phyloP scores from a whole-genome alignment of 495 filamentous ascomycete species.

The Lindgomyces ingoldianus region DNA sequence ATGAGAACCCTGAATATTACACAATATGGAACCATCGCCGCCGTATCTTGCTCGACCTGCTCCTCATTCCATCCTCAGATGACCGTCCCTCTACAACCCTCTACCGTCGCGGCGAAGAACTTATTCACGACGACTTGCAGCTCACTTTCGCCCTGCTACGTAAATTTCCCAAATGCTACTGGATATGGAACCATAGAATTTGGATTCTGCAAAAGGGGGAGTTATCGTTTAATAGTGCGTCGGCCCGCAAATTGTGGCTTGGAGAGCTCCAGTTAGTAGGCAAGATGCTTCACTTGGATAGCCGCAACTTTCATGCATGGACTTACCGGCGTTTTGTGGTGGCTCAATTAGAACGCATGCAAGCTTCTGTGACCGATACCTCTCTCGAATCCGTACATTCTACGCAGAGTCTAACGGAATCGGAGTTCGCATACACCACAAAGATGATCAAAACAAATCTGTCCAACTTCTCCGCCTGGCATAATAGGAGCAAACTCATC shows the following conservation, averaged over 20 bases:
- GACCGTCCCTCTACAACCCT: not conserved
- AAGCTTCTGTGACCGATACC: conserved; percentile 27
- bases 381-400: conserved; percentile 29
- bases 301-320: conserved; percentile 96
- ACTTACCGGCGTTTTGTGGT: conserved; percentile 82
- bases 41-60: conserved; percentile 56
- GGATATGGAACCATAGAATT: conserved; percentile 96
- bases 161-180: conserved; percentile 95
- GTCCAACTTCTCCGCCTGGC: conserved; percentile 97
- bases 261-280: conserved; percentile 75
- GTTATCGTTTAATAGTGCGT: conserved; percentile 54
- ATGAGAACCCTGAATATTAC: conserved; percentile 94
- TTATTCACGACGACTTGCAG: conserved; percentile 64
- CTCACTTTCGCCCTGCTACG: conserved; percentile 82
- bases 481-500: conserved; percentile 81
- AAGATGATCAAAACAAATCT: conserved; percentile 80
- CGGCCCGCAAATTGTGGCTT: conserved; percentile 72
- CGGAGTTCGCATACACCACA: conserved; percentile 86
- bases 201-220: conserved; percentile 80
- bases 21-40: conserved; percentile 97
- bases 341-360: conserved; percentile 60
- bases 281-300: conserved; percentile 85
- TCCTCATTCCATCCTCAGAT: conserved; percentile 27
- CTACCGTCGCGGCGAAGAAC: conserved; percentile 31
- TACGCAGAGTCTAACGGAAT: conserved; percentile 52